Base-by-base conservation (phyloP, 176 grass and related monocot genomes). In the Chloris gayana region DNA sequence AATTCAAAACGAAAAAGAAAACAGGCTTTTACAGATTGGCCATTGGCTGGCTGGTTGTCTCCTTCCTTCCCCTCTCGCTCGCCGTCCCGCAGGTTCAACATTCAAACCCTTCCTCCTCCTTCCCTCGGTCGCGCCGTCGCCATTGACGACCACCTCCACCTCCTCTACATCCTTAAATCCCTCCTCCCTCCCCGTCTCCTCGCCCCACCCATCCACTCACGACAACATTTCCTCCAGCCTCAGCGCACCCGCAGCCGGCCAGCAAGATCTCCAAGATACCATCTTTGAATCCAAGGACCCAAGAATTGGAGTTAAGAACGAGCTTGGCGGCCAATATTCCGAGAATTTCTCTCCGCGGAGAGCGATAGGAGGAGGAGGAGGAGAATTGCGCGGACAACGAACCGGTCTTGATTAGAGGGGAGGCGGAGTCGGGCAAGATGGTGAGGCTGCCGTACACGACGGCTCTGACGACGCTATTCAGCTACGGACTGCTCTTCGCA, bases 401-500 rank as follows among this genome's bases (percentile, higher is more conserved):
- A 17, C 61, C 14, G n/a, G 5, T 12, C 45, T 26, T 59, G 58
- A 79, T 72, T 85, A n/a, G 30, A 12, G 4, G 14, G 3, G 8
- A 39, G 14, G 67, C 8, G 50, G 38, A 39, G n/a, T 9, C 22
- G 21, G 58, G 26, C 75, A 78, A 75, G 67, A 94, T 94, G 92
- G 92, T 94, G 89, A 82, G 92, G 86, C 76, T 94, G 59, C 92
- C 92, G 25, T 94, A 94, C 89, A 88, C 89, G 21, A 91, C 88
- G 41, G 88, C 88, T 67, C 83, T 94, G 27, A 89, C 88, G 42
- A 91, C 92, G 60, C 89, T 91, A 29, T 89, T 94, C 83, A 94
- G 92, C 89, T 94, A 94, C 70, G 92, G 92, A 5, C 69, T 94
- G 80, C 86, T 94, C 41, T 91, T 94, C 68, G 92, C 84, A 42